phyloP scores from a whole-genome alignment of 2,329 filamentous ascomycete genomes.

The Diaporthe vexans region DNA sequence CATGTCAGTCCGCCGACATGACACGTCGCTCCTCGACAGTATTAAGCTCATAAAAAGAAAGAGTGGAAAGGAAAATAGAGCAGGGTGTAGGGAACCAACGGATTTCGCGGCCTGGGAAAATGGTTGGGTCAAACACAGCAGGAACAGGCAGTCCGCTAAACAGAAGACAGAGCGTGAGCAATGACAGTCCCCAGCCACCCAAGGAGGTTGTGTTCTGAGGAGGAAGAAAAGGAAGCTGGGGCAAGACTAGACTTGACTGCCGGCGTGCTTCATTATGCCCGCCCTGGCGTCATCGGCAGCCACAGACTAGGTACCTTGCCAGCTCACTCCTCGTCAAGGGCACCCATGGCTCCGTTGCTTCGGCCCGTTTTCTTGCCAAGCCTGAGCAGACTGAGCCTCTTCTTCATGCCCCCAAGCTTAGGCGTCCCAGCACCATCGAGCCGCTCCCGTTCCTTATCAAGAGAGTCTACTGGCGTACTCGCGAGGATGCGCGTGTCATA shows the following conservation, averaged over 20 bases:
- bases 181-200: not conserved
- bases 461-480: conserved; percentile 37
- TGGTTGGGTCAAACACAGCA: not conserved
- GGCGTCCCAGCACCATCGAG: conserved; percentile 50
- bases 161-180: not conserved
- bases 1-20: not conserved
- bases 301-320: not conserved
- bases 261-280: not conserved
- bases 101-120: not conserved
- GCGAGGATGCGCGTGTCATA: conserved; percentile 41
- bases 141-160: not conserved
- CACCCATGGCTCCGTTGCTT: conserved; percentile 64
- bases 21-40: not conserved
- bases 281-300: not conserved
- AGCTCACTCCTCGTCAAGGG: conserved; percentile 68
- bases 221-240: not conserved
- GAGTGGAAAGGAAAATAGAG: not conserved
- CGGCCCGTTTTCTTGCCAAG: conserved; percentile 79
- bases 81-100: too few species aligned
- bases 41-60: not conserved
- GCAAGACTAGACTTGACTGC: not conserved
- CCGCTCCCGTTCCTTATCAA: conserved; percentile 45
- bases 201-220: not conserved
- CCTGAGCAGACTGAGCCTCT: conserved; percentile 83
- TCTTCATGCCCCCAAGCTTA: conserved; percentile 77